Evolutionary conservation across 116 monocot genomes (phyloP).

Genomic region (Posidonia oceanica): DNA sequence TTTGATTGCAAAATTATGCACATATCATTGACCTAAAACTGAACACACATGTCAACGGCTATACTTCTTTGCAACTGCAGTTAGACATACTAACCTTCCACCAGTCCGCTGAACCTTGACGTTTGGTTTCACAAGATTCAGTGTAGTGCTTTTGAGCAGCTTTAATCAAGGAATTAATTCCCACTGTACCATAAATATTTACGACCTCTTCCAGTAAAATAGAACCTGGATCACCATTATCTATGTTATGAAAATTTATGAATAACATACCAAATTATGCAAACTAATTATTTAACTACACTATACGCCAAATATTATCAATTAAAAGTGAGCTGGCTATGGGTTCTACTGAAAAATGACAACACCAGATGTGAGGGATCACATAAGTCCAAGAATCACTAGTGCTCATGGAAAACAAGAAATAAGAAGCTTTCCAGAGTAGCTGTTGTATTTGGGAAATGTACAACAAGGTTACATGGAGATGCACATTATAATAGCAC

Average conservation of each 20-base stretch:
- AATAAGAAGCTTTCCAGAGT: too few relatives aligned
- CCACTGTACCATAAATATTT: slow-evolving; percentile 54
- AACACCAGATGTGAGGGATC: not conserved
- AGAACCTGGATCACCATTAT: slow-evolving; percentile 36
- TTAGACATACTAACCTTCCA: slow-evolving; percentile 62
- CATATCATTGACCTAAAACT: too few relatives aligned
- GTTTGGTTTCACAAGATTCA: slow-evolving; percentile 59
- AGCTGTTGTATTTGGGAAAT: too few relatives aligned
- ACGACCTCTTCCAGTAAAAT: slow-evolving; percentile 80
- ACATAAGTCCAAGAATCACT: too few relatives aligned
- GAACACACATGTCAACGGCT: too few relatives aligned
- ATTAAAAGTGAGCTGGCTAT: too few relatives aligned
- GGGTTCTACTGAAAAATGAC: not conserved
- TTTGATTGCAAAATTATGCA: too few relatives aligned
- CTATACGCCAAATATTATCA: too few relatives aligned
- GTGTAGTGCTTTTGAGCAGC: slow-evolving; percentile 46
- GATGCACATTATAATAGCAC: too few relatives aligned
- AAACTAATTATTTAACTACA: not conserved
- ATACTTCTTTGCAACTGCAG: too few relatives aligned
- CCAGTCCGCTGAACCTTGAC: slow-evolving; percentile 56
- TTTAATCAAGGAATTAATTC: slow-evolving; percentile 57
- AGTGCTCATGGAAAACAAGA: too few relatives aligned
- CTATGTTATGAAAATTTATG: not conserved
- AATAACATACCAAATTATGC: not conserved
- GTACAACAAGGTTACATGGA: too few relatives aligned